Evolutionary conservation across 306 rosid genomes (phyloP).

Genomic region (Fragaria vesca): DNA sequence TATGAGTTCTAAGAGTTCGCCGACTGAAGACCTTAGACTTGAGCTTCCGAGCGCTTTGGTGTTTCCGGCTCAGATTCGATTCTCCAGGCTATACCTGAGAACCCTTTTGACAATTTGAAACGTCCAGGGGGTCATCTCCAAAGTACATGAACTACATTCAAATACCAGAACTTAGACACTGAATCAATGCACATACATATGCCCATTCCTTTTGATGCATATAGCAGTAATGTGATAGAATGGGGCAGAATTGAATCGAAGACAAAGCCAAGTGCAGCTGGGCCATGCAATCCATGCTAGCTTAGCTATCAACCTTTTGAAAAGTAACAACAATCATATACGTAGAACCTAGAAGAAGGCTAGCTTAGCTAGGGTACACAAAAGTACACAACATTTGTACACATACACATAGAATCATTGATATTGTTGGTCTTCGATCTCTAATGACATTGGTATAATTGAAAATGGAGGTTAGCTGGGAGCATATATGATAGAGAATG

Average conservation of each 20-base stretch:
- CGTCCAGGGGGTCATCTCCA: not conserved
- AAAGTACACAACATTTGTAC: constrained; percentile 12
- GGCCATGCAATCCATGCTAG: constrained; percentile 6
- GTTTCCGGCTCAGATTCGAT: not conserved
- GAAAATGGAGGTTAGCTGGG: not conserved
- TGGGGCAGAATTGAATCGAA: not conserved
- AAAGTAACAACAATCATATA: not conserved
- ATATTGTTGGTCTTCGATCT: not conserved
- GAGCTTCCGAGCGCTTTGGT: not conserved
- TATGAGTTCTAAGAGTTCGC: no score
- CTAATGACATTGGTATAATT: not conserved
- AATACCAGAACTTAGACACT: not conserved
- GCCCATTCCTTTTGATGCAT: not conserved
- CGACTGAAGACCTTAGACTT: not conserved
- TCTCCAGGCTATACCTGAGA: not conserved
- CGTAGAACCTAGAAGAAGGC: not conserved
- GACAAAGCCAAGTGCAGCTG: not conserved
- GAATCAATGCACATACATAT: not conserved
- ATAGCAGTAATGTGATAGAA: not conserved
- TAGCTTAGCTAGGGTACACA: not conserved
- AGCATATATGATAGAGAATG: not conserved
- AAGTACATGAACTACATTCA: not conserved
- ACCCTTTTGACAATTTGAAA: not conserved
- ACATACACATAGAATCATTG: not conserved
- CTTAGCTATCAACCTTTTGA: not conserved